Base-by-base conservation (phyloP, 2,329 filamentous ascomycete genomes). In the Metarhizium brunneum region DNA sequence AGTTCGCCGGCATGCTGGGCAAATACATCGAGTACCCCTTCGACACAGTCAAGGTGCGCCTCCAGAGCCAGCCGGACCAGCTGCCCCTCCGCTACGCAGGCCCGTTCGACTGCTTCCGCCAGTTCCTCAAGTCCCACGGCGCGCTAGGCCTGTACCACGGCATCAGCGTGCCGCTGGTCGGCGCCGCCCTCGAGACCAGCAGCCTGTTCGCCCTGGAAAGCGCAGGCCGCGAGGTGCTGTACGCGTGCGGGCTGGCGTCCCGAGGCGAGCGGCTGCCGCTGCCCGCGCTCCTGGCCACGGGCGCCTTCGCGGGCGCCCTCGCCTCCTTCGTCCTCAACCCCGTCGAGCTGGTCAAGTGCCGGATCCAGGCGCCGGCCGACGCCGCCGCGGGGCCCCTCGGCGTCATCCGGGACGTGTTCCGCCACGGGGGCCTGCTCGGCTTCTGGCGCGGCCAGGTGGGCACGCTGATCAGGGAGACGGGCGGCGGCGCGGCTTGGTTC, bases 21-120 rank as follows among this genome's bases (percentile, higher is more conserved):
- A 99, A 97, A 76, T 89, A 92, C 69, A 92, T 99, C 67, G 94
- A 99, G 71, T 99, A 96, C 69, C 94, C 94, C 25, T 99, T 99
- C 73, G 94, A 99, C 73, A 99, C 94, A 0, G 86, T 99, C 71
- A 99, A 99, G 74, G 94, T 99, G 57, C 88, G 94, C 45, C 82
- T 99, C 11, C 94, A 99, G 70, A 94, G 92, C n/a, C 92, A 97
- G 70, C 89, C 91, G 35, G 87, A 92, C 69, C 83, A 87, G 64
- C 78, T 90, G 2, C 90, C 90, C 14, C 81, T 92, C 18, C 85
- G 82, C 58, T 97, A 96, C 71, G 84, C 76, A 6, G 94, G 94
- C 0, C 92, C 94, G 0, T 66, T 96, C 60, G 94, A 99, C 73
- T 97, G 94, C 74, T 96, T 99, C 73, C 82, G 84, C 64, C 88